Base-by-base conservation (phyloP, 768 basidiomycete species). In the Suillus spraguei region DNA sequence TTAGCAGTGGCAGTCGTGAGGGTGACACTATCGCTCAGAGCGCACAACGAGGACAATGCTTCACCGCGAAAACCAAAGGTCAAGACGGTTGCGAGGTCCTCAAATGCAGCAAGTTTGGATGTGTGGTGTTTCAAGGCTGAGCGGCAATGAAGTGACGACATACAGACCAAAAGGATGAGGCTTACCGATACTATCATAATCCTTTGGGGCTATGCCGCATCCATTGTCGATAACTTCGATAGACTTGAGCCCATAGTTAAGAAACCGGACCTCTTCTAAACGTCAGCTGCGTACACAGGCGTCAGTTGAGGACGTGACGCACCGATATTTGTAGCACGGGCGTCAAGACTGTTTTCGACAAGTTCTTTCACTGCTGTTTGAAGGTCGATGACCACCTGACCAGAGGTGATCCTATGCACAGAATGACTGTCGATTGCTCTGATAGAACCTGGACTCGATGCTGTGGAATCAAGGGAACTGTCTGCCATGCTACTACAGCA, bases 61-160 rank as follows among this genome's bases (percentile, higher is more conserved):
- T 99, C 97, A 17, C 97, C 97, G 42, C 97, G 85, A 72, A 99
- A 99, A 0, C 97, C 97, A 73, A 98, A 97, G 0, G 95, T 94
- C 6, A 78, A 77, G 11, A 99, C 86, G 0, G 82, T 78, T 3
- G 85, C 78, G 4, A 98, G 84, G 71, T 95, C 92, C 4, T 84
- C 77, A 70, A 90, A 94, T 0, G 87, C 84, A 4, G 86, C 75
- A 0, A 99, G 80, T 74, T 99, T 99, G 7, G 97, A 98, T 0
- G 97, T 99, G 71, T 95, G 87, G 69, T 97, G 92, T 72, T 97
- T 98, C 63, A 96, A 78, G 1, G 87, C 96, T 96, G 60, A 14
- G 53, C 24, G 28, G 53, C 36, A 44, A 59, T 46, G 24, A 50
- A 64, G 28, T 54, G 53, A 10, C 22, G 7, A 41, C 59, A 63